Percentiles rank a stretch among this genome's conserved stretches.
These are phyloP conservation scores for Starmera dryadoides DNA, from an alignment of 805 yeast species.

Conservation along the genomic window DNA sequence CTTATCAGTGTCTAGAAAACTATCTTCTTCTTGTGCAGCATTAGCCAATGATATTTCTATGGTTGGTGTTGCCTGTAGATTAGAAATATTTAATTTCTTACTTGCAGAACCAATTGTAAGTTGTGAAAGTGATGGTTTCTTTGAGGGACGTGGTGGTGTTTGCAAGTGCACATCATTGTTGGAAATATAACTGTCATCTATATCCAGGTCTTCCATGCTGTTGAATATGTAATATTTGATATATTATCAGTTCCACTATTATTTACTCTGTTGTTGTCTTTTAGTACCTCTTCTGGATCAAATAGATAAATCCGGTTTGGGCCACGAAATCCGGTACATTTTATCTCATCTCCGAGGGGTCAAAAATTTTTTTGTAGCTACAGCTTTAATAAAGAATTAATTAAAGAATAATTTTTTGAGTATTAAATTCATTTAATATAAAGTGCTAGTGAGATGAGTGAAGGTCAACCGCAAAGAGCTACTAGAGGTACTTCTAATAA, in stretches of 20 bases:
- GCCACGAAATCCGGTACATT: neutral
- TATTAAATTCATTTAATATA: too few relatives aligned
- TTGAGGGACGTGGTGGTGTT: slow-evolving; percentile 12
- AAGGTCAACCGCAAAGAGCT: neutral
- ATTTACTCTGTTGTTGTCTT: too few relatives aligned
- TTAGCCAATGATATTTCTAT: slow-evolving; percentile 23
- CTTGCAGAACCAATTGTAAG: slow-evolving; percentile 10
- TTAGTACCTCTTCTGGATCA: too few relatives aligned
- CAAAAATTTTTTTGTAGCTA: neutral
- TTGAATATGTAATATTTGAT: too few relatives aligned
- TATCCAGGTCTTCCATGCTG: too few relatives aligned
- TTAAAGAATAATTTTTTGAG: too few relatives aligned
- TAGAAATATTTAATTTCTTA: slow-evolving; percentile 9
- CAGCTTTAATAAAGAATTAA: too few relatives aligned
- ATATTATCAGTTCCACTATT: too few relatives aligned
- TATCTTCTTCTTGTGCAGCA: slow-evolving; percentile 6
- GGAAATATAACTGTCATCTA: neutral
- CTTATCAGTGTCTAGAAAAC: slow-evolving; percentile 5
- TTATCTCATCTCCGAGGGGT: neutral
- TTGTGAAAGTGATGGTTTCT: slow-evolving; percentile 15
- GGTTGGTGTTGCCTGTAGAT: slow-evolving; percentile 23
- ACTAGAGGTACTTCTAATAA: neutral
- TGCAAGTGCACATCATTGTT: slow-evolving; percentile 2
- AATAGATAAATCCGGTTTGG: neutral
- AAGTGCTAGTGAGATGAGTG: neutral